Conservation (phyloP, 2,329 filamentous ascomycete genomes). For the Dactylellina parvicollis region DNA sequence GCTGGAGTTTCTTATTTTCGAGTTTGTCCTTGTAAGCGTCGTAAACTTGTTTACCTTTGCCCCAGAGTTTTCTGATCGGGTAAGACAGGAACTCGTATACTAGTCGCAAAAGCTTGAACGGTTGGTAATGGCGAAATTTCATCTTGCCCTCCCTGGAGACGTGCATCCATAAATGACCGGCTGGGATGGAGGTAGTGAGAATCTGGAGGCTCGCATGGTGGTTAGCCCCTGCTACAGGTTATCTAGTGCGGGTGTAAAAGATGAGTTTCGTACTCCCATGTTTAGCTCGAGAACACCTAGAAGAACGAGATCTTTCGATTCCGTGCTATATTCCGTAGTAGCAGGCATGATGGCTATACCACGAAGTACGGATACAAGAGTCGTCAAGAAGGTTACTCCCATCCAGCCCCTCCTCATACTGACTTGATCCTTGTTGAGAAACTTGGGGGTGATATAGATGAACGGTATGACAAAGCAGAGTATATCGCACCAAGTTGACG, state of each 20-base stretch:
- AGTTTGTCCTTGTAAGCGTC: not conserved
- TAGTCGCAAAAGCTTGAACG: slow-evolving; percentile 2
- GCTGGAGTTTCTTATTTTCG: not conserved
- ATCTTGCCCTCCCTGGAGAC: slow-evolving; percentile 14
- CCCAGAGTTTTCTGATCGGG: not conserved
- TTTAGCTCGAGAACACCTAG: slow-evolving; percentile 38
- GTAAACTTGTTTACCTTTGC: not conserved
- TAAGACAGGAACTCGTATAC: not conserved
- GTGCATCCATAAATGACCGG: slow-evolving; percentile 31
- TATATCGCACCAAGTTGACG: slow-evolving; percentile 27
- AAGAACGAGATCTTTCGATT: slow-evolving; percentile 31
- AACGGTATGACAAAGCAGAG: slow-evolving; percentile 32
- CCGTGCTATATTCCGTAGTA: slow-evolving; percentile 25
- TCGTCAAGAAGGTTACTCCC: slow-evolving; percentile 30
- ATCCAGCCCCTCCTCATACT: slow-evolving; percentile 21
- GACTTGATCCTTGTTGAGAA: not conserved
- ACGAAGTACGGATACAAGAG: slow-evolving; percentile 21
- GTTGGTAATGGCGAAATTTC: slow-evolving; percentile 28
- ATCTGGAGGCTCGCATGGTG: slow-evolving; percentile 6
- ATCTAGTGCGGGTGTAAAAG: not conserved
- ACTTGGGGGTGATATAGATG: slow-evolving; percentile 20
- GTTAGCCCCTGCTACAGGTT: not conserved
- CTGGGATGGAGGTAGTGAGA: slow-evolving; percentile 30
- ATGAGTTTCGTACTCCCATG: slow-evolving; percentile 24
- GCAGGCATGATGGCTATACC: slow-evolving; percentile 28